Evolutionary conservation across 2,329 filamentous ascomycete species (phyloP), one percentile per base, ranked within the genome.

Genomic region (Chaetomium sp.): DNA sequence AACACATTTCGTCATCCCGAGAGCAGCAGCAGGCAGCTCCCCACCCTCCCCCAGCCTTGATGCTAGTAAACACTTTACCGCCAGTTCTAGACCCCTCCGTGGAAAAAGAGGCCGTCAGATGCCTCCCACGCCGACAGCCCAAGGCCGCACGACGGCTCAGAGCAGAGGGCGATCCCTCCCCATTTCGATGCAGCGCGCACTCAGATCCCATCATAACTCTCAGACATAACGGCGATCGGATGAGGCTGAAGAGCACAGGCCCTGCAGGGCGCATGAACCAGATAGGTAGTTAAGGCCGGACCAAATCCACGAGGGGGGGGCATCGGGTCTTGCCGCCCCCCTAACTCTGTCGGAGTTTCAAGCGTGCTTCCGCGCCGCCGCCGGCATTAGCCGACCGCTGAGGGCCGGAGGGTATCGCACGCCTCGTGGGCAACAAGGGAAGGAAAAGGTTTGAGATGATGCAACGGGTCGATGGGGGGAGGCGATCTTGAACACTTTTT

Each of bases 401-500:
- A 47, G 38, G 38, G 38, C 25, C 35, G 33, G 33, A 56, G n/a
- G 21, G 42, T 56, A 33, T 56, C 21, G 21, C 38, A 7, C 16
- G 35, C 55, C 55, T 45, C 55, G 55, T 57, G 55, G 55, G 23
- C 35, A 16, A 13, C 42, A 21, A 60, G 45, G 45, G n/a, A 47
- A 49, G 16, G 16, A 47, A 49, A 19, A 6, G 19, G 33, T 42
- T 6, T 49, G 42, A 47, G 27, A 58, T 50, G 42, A 59, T 59
- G 57, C 57, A 59, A 33, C 49, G 49, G 49, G n/a, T 25, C 47
- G 23, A 51, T 29, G 9, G 23, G 49, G 49, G 6, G 16, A 19
- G 25, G 27, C 50, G 50, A 53, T 53, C 50, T 53, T 31, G 21
- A 56, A 13, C 33, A 19, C n/a, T 23, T 12, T 47, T 23, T 47